Evolutionary conservation across 2,329 filamentous ascomycete genomes (phyloP).

Genomic region (Rhynchosporium secalis): DNA sequence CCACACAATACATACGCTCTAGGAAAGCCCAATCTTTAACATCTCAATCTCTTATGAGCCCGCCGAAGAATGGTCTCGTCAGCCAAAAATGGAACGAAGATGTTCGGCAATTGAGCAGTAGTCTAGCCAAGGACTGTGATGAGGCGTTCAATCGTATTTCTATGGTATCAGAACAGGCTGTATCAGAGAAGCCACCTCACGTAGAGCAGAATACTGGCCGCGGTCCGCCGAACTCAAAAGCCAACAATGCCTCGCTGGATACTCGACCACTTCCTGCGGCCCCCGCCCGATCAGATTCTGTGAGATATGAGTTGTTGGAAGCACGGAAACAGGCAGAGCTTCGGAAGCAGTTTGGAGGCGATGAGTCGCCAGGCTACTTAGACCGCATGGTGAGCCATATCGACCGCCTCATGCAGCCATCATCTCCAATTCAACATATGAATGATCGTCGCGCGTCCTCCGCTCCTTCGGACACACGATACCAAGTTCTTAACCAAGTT

Average conservation of each 20-base stretch:
- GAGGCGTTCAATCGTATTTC: constrained; percentile 80
- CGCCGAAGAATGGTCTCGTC: constrained; percentile 24
- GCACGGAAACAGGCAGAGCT: constrained; percentile 36
- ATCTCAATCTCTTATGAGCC: constrained; percentile 17
- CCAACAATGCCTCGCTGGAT: constrained; percentile 28
- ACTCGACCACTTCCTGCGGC: constrained; percentile 37
- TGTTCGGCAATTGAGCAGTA: constrained; percentile 77
- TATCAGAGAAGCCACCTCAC: not conserved
- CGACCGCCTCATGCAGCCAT: constrained; percentile 54
- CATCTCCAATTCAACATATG: constrained; percentile 22
- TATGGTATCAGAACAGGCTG: constrained; percentile 38
- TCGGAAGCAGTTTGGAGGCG: constrained; percentile 32
- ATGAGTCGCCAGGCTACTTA: constrained; percentile 49
- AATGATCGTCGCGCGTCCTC: constrained; percentile 47
- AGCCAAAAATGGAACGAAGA: constrained; percentile 64
- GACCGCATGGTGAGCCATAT: constrained; percentile 61
- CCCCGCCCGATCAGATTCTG: constrained; percentile 36
- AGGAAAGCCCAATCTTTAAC: constrained; percentile 29
- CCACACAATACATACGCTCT: constrained; percentile 37
- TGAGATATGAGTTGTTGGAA: constrained; percentile 36
- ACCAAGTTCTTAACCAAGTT: constrained; percentile 16
- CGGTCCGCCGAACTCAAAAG: constrained; percentile 8
- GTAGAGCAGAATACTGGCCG: not conserved
- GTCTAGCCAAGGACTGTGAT: constrained; percentile 87
- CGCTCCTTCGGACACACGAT: constrained; percentile 42